These are phyloP conservation scores for Blepharisma undulans DNA, from an alignment of 169 alveolate species.

Conservation along the genomic window DNA sequence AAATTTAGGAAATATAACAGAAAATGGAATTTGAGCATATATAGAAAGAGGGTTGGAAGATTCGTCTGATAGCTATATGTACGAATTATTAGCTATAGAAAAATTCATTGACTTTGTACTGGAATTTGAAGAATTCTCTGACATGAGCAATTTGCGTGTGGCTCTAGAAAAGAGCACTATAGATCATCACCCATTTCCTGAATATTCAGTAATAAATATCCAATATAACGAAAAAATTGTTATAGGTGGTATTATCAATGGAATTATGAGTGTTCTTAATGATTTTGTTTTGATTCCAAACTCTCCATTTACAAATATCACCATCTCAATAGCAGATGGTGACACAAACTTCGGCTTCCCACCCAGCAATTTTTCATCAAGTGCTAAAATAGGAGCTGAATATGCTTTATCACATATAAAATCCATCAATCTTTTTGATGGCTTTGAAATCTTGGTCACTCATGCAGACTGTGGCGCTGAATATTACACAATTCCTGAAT, in stretches of 20 bases:
- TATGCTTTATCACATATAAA: not conserved
- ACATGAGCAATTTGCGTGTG: not conserved
- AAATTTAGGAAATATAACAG: not conserved
- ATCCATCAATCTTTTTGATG: not conserved
- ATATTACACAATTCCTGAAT: not conserved
- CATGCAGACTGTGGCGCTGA: not conserved
- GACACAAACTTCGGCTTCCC: not conserved
- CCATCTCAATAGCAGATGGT: not conserved
- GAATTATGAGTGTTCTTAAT: not conserved
- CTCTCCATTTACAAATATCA: not conserved
- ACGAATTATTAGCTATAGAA: not conserved
- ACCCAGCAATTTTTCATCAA: not conserved
- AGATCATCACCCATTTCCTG: not conserved
- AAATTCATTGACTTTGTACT: not conserved
- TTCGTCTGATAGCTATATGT: not conserved
- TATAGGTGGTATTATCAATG: not conserved
- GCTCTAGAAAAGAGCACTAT: not conserved
- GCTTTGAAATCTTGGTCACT: not conserved
- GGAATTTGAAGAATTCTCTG: not conserved
- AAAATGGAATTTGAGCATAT: not conserved
- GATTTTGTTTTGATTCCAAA: not conserved
- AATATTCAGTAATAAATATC: not conserved
- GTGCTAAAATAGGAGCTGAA: not conserved
- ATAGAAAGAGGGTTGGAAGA: not conserved
- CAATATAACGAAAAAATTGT: not conserved